phyloP scores from a whole-genome alignment of 305 asterid genomes.

The Withania somnifera region DNA sequence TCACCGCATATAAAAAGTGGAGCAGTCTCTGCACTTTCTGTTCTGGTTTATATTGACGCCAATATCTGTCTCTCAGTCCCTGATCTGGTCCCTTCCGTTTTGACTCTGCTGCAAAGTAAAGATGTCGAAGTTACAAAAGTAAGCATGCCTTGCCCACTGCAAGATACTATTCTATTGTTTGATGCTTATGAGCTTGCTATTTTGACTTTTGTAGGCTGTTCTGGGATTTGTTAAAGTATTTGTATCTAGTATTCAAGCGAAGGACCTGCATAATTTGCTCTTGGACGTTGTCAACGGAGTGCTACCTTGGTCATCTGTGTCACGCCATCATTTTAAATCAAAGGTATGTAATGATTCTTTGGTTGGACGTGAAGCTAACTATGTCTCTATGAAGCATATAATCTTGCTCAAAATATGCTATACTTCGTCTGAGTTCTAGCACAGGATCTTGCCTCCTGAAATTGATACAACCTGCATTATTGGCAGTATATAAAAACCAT shows the following conservation, averaged over 20 bases:
- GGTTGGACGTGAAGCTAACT: background rate
- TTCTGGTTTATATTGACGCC: slow-evolving; percentile 56
- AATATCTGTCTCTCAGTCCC: slow-evolving; percentile 49
- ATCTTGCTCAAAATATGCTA: background rate
- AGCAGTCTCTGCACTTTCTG: slow-evolving; percentile 84
- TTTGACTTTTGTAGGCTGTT: slow-evolving; percentile 53
- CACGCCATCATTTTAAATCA: slow-evolving; percentile 81
- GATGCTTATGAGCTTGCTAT: slow-evolving; percentile 21
- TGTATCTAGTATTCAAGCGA: slow-evolving; percentile 62
- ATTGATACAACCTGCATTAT: background rate
- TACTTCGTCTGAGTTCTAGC: background rate
- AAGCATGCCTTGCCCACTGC: slow-evolving; percentile 20
- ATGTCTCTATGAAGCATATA: background rate
- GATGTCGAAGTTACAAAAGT: slow-evolving; percentile 77
- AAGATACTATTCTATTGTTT: background rate
- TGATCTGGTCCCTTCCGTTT: slow-evolving; percentile 63
- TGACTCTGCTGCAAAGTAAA: slow-evolving; percentile 74
- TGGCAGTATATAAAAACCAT: background rate
- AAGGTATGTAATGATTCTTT: slow-evolving; percentile 40
- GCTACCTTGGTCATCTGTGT: slow-evolving; percentile 81
- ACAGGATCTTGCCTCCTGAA: background rate
- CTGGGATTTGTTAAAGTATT: slow-evolving; percentile 91
- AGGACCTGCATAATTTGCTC: slow-evolving; percentile 54
- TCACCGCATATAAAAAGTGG: slow-evolving; percentile 92
- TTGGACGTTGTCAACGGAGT: slow-evolving; percentile 65